Evolutionary conservation across 1,284 basidiomycete genomes (phyloP).

Genomic region (Veloboletus limbatus): DNA sequence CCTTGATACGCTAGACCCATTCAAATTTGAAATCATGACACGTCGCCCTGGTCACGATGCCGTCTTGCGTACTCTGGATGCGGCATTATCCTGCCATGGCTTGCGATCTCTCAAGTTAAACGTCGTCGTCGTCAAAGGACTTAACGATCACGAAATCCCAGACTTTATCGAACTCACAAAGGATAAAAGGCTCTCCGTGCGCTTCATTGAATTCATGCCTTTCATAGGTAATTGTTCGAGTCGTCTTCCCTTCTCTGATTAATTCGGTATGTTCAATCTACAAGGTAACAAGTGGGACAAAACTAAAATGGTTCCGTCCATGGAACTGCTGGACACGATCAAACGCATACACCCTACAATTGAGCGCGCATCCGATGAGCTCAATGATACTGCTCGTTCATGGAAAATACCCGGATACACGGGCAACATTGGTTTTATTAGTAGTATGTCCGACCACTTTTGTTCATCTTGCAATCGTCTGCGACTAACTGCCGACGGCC

Average conservation of each 20-base stretch:
- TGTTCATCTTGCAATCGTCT: slow-evolving; percentile 84
- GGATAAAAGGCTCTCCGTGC: slow-evolving; percentile 61
- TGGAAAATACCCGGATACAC: slow-evolving; percentile 71
- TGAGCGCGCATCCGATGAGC: slow-evolving; percentile 57
- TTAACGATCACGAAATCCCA: slow-evolving; percentile 77
- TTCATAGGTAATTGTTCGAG: slow-evolving; percentile 62
- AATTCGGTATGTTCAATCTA: not conserved
- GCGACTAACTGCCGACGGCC: slow-evolving; percentile 82
- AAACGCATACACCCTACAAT: slow-evolving; percentile 46
- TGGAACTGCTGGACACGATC: slow-evolving; percentile 56
- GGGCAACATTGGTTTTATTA: slow-evolving; percentile 85
- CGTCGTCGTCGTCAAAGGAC: slow-evolving; percentile 75
- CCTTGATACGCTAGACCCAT: slow-evolving; percentile 83
- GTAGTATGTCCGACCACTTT: slow-evolving; percentile 91
- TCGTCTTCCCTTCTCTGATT: slow-evolving; percentile 3
- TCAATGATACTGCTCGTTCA: slow-evolving; percentile 79
- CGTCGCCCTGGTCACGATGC: slow-evolving; percentile 72
- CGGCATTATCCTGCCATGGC: slow-evolving; percentile 50
- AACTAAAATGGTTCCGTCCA: slow-evolving; percentile 75
- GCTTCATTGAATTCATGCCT: slow-evolving; percentile 94
- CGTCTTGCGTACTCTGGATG: slow-evolving; percentile 67
- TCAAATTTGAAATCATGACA: slow-evolving; percentile 87
- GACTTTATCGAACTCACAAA: slow-evolving; percentile 79
- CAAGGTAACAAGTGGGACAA: slow-evolving; percentile 85
- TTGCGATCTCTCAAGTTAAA: slow-evolving; percentile 75